These are phyloP conservation scores for Suhomyces bribrorum DNA, from an alignment of 1,139 yeast genomes.

Conservation along the genomic window DNA sequence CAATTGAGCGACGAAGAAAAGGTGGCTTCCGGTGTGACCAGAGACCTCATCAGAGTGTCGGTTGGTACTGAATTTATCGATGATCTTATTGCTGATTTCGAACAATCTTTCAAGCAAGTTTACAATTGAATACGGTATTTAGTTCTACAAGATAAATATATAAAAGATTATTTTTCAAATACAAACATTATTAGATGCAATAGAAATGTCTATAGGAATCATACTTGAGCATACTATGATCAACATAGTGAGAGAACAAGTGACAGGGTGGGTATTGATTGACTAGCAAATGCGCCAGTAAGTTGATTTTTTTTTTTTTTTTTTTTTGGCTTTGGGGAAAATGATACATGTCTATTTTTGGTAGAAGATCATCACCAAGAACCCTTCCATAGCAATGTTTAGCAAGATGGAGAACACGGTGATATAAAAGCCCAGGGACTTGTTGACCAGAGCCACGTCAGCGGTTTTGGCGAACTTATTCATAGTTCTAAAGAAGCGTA, in stretches of 20 bases:
- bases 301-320: too few relatives aligned
- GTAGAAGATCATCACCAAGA: constrained; percentile 4
- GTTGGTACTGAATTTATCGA: constrained; percentile 90
- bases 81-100: constrained; percentile 84
- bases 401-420: constrained; percentile 2
- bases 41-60: constrained; percentile 84
- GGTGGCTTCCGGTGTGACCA: constrained; percentile 77
- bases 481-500: constrained; percentile 4
- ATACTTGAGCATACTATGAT: background rate
- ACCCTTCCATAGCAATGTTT: constrained; percentile 1
- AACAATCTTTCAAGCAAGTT: constrained; percentile 69
- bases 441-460: constrained; percentile 3
- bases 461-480: background rate
- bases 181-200: background rate
- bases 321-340: background rate
- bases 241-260: background rate
- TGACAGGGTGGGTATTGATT: too few relatives aligned
- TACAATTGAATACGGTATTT: constrained; percentile 20
- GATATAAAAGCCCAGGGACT: constrained; percentile 8
- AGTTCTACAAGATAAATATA: background rate
- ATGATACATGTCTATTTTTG: background rate
- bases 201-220: background rate
- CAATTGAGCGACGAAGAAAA: constrained; percentile 85
- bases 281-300: too few relatives aligned
- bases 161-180: background rate